These are phyloP conservation scores for Cryptococcus maquisensis DNA, from an alignment of 1,284 basidiomycete genomes.

Conservation along the genomic window DNA sequence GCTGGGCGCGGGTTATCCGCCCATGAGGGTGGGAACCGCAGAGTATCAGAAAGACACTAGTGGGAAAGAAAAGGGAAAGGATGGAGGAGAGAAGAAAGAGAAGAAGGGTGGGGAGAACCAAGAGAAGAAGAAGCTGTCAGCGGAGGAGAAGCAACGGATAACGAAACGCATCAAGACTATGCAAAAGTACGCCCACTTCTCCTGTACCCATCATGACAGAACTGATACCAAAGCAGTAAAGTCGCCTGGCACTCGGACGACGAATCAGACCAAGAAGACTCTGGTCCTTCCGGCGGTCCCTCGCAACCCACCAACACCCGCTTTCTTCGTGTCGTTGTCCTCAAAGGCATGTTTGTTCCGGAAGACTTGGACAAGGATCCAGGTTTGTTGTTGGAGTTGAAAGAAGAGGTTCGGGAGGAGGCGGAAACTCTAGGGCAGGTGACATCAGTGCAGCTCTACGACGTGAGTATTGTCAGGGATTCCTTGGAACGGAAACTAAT, in stretches of 20 bases:
- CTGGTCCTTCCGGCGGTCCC: constrained; percentile 29
- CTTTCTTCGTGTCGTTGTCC: constrained; percentile 74
- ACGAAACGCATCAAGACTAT: constrained; percentile 78
- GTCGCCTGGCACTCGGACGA: constrained; percentile 44
- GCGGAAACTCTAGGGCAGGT: constrained; percentile 88
- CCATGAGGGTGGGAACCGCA: constrained; percentile 79
- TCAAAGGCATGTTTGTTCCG: constrained; percentile 92
- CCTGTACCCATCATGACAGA: neutral
- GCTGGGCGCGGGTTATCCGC: constrained; percentile 61
- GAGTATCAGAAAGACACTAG: constrained; percentile 60
- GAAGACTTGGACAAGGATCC: constrained; percentile 84
- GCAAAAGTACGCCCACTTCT: constrained; percentile 64
- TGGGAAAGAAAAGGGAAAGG: constrained; percentile 54
- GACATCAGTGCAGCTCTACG: constrained; percentile 93
- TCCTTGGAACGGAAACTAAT: neutral
- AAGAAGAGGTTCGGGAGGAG: constrained; percentile 94
- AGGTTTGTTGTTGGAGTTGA: constrained; percentile 81
- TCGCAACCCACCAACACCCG: constrained; percentile 49
- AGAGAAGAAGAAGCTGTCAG: constrained; percentile 58
- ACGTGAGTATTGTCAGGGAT: constrained; percentile 61
- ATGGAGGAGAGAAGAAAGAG: constrained; percentile 73
- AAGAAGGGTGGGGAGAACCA: constrained; percentile 55
- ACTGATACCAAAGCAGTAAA: constrained; percentile 29
- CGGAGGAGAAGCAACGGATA: constrained; percentile 73
- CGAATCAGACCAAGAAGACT: constrained; percentile 29